Evolutionary conservation across 345 rosid species (phyloP), one percentile per base, ranked within the genome.

Genomic region (Rhodomyrtus tomentosa): DNA sequence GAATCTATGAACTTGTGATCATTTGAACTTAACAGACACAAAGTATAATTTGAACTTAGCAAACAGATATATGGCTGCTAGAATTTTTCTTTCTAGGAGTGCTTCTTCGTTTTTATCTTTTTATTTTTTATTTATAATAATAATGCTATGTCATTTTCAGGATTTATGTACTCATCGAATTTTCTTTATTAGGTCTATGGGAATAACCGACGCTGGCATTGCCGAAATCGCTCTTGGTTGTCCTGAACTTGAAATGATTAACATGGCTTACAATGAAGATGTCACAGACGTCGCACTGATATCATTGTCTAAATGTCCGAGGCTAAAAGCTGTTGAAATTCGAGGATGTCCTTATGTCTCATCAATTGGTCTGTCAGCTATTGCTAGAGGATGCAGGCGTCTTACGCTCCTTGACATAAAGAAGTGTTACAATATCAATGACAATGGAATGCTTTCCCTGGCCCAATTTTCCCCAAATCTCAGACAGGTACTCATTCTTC

Each of bases 401-500:
- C 93, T 94, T 25, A 80, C 84, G 82, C 88, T 90, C 90, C 87
- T 94, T 52, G 96, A 93, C 89, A 87, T 92, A 83, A 94, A 94
- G 93, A 92, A 92, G 88, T 94, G 96, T 79, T 85, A 86, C 82
- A 87, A 84, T 86, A 88, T 93, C 50, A 90, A 92, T 86, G 96
- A 94, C 85, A 80, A 90, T 50, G 96, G 90, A 76, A 93, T 93
- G 93, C 91, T 92, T 80, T 87, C 93, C 1, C 94, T 94, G 2
- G 92, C 94, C 84, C 94, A 88, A 85, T 91, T 92, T 82, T 94
- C 93, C 50, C 96, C 92, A 86, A 92, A 90, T 90, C 95, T 94
- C 48, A 88, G 91, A 92, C 95, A 91, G 90, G 95, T 91, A 86
- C 5, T 16, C 29, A 21, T 24, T 7, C 24, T 50, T 79, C 53